Base-by-base conservation (phyloP, 495 filamentous ascomycete species). In the Penicillium cataractarum region DNA sequence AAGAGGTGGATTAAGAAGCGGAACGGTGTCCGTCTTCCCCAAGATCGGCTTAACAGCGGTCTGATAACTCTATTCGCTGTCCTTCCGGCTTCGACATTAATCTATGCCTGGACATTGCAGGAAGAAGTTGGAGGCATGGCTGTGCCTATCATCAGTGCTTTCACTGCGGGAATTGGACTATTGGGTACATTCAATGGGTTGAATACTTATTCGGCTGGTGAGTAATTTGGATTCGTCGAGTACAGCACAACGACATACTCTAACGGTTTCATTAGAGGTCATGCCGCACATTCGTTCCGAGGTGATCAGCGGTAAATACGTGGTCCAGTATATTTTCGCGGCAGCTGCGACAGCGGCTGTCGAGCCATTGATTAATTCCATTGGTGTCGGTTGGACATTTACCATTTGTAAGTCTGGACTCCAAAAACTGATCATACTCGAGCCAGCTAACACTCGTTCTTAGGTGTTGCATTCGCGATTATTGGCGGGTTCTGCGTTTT, bases 191-290 rank as follows among this genome's bases (percentile, higher is more conserved):
- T 91, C 71, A 89, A 89, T 61, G 80, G 79, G 21, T 71, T 92
- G 51, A 93, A 92, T 70, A 91, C 89, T 1, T 92, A 93, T 75
- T 87, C 87, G 60, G 80, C 90, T 40, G 89, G 91, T 78, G 80
- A 86, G 60, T 86, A 82, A 54, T 32, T 19, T 9, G 1, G 13
- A 26, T 17, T 26, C 17, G 5, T 27, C 4, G 4, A 17, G 0
- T 7, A 26, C 12, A 49, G 22, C 22, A 49, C 0, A 13, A 4
- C 15, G 29, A 33, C 1, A 54, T 35, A 15, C 7, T 54, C 51
- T 77, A 35, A 29, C 31, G 15, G 2, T 39, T 48, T 42, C 0
- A 24, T 12, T 1, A 80, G 78, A 81, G 63, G 76, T 73, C 4
- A 70, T 77, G 50, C 78, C 78, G 1, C 75, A 76, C 8, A 72